Base-by-base conservation (phyloP, 805 yeast genomes). In the Lipomyces spencermartinsiae region DNA sequence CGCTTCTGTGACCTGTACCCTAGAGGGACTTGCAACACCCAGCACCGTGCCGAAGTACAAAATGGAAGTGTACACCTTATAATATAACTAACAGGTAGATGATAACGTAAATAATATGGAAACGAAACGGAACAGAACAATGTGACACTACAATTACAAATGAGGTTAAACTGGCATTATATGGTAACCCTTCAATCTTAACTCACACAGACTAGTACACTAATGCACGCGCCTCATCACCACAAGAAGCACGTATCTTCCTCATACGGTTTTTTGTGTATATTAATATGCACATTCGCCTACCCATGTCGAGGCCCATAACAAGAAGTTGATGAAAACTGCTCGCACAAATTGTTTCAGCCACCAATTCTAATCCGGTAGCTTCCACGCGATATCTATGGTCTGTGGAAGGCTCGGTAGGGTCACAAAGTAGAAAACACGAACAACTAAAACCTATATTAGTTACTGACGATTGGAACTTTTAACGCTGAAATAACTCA, bases 351-450 rank as follows among this genome's bases (percentile, higher is more conserved):
- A 43, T 14, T 14, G 46, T 43, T 43, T 16, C 19, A 16, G 49
- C 49, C 49, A 43, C n/a, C 49, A 43, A 43, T 43, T 19, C n/a
- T 16, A 43, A 43, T 43, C 49, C 14, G 16, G 0, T 43, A 5
- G 14, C 49, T 19, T 43, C 49, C 49, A 43, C 19, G 29, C 29
- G 49, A 16, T 22, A 10, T 54, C 57, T 54, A 25, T 31, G 34
- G 12, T 29, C 31, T 31, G 10, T 3, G 43, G 39, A 37, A 19
- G 34, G 29, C 12, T 12, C 53, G 25, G 57, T 53, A 25, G 4
- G 33, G n/a, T 53, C 71, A 77, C 69, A 77, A 65, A 10, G 79
- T 75, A 31, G 78, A 76, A 67, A 80, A 80, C 67, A 80, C 81
- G 75, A 80, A 80, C 64, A 80, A 74, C 73, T 71, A 58, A 22